Percentiles rank a stretch among this genome's conserved stretches.
Conservation (phyloP, 2,329 filamentous ascomycete genomes). For the Aspergillus candidus region DNA sequence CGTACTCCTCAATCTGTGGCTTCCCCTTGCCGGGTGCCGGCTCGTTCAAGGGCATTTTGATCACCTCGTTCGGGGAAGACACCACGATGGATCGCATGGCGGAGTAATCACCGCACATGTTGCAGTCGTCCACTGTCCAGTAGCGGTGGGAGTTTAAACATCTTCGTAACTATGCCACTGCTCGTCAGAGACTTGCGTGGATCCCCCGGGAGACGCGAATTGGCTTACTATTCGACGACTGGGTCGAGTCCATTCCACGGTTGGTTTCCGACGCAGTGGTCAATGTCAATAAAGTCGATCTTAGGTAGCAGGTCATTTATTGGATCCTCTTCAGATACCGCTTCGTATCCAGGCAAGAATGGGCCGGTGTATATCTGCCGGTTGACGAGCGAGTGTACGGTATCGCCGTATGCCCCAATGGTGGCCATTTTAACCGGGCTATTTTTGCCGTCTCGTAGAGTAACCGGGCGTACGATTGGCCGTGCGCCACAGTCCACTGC, state of each 20-base stretch:
- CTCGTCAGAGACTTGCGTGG: too few relatives aligned
- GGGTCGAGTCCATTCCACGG: slow-evolving; percentile 74
- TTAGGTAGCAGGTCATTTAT: slow-evolving; percentile 48
- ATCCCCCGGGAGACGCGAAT: too few relatives aligned
- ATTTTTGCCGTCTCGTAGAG: slow-evolving; percentile 44
- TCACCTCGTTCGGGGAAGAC: slow-evolving; percentile 69
- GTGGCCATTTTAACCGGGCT: slow-evolving; percentile 63
- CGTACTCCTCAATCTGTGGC: slow-evolving; percentile 82
- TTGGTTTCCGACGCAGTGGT: slow-evolving; percentile 95
- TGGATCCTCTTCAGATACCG: slow-evolving; percentile 42
- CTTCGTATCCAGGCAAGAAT: slow-evolving; percentile 72
- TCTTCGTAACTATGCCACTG: slow-evolving; percentile 59
- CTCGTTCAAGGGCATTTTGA: slow-evolving; percentile 98
- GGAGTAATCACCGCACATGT: slow-evolving; percentile 84
- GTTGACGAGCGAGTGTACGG: slow-evolving; percentile 77
- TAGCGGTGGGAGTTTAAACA: slow-evolving; percentile 87
- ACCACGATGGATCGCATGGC: slow-evolving; percentile 83
- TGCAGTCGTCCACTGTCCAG: slow-evolving; percentile 86
- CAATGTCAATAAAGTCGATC: slow-evolving; percentile 68
- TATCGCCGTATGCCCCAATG: slow-evolving; percentile 82
- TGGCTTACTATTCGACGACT: slow-evolving; percentile 47
- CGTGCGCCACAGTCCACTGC: slow-evolving; percentile 64
- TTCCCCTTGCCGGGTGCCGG: slow-evolving; percentile 78
- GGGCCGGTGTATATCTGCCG: slow-evolving; percentile 60
- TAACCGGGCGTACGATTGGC: slow-evolving; percentile 56